Base-by-base conservation (phyloP, 352 stramenopile genomes). In the Blastocystis sp. region DNA sequence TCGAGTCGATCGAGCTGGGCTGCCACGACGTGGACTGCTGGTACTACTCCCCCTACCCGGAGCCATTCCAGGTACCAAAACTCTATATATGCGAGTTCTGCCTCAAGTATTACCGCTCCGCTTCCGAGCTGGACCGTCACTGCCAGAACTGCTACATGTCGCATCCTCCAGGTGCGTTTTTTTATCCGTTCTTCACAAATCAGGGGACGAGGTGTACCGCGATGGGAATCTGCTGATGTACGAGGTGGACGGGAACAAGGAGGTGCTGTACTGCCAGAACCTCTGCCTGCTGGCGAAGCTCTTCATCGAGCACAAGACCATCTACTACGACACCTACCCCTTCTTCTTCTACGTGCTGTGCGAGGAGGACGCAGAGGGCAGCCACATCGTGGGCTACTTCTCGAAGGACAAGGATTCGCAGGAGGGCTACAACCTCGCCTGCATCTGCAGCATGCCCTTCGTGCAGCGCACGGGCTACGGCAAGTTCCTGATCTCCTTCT, bases 311-410 rank as follows among this genome's bases (percentile, higher is more conserved):
- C 96, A 99, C 93, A 99, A 99, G 91, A 99, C 97, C 57, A 92
- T 99, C 19, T 99, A 99, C 91, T 99, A 98, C 92, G 97, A 99
- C 89, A 97, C 99, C 2, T 96, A 99, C 89, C 97, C 97, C 45
- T 99, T 99, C 90, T 93, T 98, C 43, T 99, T 99, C 92, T 99
- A 99, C 91, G 93, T 99, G 28, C 92, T 99, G 61, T 98, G 95
- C 76, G 94, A 98, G 89, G 94, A 98, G 1, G 95, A 97, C 90
- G 91, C 79, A 4, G 60, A 91, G 43, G 90, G 90, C 21, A 64
- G 81, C 28, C 78, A 88, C 60, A 88, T 88, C 42, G 61, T 88
- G 28, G 97, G 97, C 9, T 99, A 99, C 91, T 99, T 98, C 91
- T 98, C 94, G 48, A 99, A 99, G 90, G 97, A 99, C 90, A 99